Evolutionary conservation across 495 filamentous ascomycete genomes (phyloP).

Genomic region (Penicillium salamii): DNA sequence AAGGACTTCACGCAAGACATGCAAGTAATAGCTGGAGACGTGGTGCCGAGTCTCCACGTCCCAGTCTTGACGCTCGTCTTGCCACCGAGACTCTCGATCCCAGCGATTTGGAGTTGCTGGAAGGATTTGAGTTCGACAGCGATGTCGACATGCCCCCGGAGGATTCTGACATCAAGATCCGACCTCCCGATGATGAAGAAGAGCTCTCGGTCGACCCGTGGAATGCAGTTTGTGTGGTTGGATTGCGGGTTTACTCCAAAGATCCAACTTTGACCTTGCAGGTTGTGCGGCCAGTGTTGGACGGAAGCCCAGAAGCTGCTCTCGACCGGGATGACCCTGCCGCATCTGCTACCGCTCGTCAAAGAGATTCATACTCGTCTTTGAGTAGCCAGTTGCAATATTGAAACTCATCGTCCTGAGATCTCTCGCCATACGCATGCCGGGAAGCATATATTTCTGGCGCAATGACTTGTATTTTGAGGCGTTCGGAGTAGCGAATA

Average conservation of each 20-base stretch:
- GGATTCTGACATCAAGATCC: conserved; percentile 15
- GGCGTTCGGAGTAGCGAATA: too few species aligned
- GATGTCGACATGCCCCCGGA: conserved; percentile 46
- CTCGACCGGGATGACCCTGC: conserved; percentile 56
- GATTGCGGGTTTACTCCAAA: conserved; percentile 69
- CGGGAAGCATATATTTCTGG: too few species aligned
- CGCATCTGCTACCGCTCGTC: conserved; percentile 30
- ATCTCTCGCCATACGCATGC: too few species aligned
- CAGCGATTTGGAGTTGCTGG: conserved; percentile 30
- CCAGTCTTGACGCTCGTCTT: conserved; percentile 28
- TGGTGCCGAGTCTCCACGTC: conserved; percentile 22
- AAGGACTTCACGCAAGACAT: conserved; percentile 22
- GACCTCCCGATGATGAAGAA: not conserved
- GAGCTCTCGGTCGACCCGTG: conserved; percentile 56
- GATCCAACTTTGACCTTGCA: conserved; percentile 52
- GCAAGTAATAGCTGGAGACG: conserved; percentile 6
- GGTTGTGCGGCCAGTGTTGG: conserved; percentile 51
- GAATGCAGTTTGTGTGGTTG: conserved; percentile 83
- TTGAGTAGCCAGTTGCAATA: conserved; percentile 8
- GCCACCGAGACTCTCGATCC: conserved; percentile 20
- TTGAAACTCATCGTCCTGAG: too few species aligned
- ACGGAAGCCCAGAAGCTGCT: conserved; percentile 45
- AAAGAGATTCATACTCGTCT: conserved; percentile 3
- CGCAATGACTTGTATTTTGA: too few species aligned
- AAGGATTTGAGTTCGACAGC: conserved; percentile 50